Conservation (phyloP, 306 rosid species). For the Lagenaria siceraria region DNA sequence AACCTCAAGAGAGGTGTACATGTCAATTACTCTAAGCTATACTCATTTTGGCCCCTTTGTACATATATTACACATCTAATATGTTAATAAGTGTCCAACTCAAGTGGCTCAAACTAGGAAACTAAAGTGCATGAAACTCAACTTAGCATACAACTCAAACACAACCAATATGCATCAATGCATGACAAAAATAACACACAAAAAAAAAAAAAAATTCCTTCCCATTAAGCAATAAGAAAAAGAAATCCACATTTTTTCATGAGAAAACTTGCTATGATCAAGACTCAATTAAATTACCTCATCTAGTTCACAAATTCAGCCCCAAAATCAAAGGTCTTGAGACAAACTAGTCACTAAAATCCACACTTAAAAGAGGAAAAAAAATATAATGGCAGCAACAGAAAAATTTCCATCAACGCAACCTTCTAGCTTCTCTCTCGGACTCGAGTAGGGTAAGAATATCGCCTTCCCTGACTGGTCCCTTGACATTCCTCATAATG, state of each 20-base stretch:
- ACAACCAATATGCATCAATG: too few species aligned
- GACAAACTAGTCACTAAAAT: not conserved
- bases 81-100: too few species aligned
- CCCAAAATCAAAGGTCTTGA: not conserved
- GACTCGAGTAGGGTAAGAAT: conserved; percentile 9
- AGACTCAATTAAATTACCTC: not conserved
- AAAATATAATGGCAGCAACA: not conserved
- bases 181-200: not conserved
- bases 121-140: not conserved
- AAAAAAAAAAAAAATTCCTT: not conserved
- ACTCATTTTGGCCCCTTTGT: too few species aligned
- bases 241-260: not conserved
- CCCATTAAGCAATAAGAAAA: not conserved
- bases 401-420: conserved; percentile 4
- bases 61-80: too few species aligned
- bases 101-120: too few species aligned
- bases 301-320: not conserved
- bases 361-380: not conserved
- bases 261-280: not conserved
- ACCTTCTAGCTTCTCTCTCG: conserved; percentile 10
- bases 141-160: not conserved
- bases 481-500: conserved; percentile 10
- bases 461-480: conserved; percentile 9
- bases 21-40: too few species aligned
- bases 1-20: too few species aligned